phyloP scores from a whole-genome alignment of 78 protist genomes.

The Cavenderia fasciculata region DNA sequence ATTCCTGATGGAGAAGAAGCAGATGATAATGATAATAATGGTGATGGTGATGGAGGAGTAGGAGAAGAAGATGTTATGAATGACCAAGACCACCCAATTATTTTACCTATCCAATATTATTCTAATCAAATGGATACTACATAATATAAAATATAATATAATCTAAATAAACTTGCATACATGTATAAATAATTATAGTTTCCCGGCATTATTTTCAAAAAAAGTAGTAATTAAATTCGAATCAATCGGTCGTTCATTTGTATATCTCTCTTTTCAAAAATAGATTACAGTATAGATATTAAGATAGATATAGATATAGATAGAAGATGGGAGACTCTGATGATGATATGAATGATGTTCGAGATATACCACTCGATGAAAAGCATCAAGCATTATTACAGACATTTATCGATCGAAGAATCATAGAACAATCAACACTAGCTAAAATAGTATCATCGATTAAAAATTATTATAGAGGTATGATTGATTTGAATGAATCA shows the following conservation, averaged over 20 bases:
- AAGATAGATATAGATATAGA: background rate
- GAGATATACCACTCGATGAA: background rate
- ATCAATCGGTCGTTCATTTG: no score
- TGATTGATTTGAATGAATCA: background rate
- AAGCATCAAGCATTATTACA: slow-evolving; percentile 18
- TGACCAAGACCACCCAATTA: no score
- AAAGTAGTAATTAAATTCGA: no score
- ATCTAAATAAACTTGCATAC: no score
- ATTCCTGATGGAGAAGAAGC: background rate
- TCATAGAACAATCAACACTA: slow-evolving; percentile 14
- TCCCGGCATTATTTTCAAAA: no score
- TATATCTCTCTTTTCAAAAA: no score
- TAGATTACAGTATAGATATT: no score
- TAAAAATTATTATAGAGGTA: background rate
- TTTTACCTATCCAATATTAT: no score
- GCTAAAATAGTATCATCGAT: background rate
- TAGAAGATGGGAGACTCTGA: background rate
- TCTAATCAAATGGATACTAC: no score
- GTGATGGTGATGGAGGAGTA: background rate
- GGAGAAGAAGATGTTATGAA: background rate
- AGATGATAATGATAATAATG: background rate
- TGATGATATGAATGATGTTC: background rate
- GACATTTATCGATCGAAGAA: slow-evolving; percentile 12
- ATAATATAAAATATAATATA: no score
- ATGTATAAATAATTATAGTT: no score